These are phyloP conservation scores for Quercus lobata DNA, from an alignment of 331 rosid species.

Conservation along the genomic window DNA sequence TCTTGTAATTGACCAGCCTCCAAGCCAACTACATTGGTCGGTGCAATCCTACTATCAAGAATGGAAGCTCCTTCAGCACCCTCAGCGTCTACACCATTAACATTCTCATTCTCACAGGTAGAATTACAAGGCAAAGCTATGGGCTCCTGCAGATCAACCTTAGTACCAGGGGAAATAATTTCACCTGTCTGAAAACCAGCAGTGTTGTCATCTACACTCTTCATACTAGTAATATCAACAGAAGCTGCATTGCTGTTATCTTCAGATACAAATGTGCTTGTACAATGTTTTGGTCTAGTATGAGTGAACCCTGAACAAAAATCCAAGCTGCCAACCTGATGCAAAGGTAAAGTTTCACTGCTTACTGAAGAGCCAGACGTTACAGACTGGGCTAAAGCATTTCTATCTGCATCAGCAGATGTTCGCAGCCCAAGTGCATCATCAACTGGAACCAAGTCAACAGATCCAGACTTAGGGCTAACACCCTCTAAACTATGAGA, in stretches of 20 bases:
- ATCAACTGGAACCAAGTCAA: background rate
- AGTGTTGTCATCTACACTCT: background rate
- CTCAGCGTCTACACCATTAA: background rate
- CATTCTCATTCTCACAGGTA: background rate
- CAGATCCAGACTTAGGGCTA: background rate
- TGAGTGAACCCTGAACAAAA: background rate
- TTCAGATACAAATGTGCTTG: background rate
- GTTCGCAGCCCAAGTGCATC: background rate
- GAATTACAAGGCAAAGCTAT: background rate
- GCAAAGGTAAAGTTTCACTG: background rate
- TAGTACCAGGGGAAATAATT: background rate
- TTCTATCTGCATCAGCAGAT: background rate
- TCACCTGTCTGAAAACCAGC: background rate
- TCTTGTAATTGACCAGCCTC: background rate
- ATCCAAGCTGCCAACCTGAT: background rate
- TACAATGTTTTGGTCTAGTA: background rate
- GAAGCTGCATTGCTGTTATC: background rate
- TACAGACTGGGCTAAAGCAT: background rate
- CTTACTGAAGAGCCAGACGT: background rate
- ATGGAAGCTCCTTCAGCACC: background rate
- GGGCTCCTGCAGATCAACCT: background rate
- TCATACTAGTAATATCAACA: background rate
- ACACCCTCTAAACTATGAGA: background rate
- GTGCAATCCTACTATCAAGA: background rate
- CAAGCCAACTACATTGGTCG: background rate